Base-by-base conservation (phyloP, 306 rosid genomes). In the Quercus dentata region DNA sequence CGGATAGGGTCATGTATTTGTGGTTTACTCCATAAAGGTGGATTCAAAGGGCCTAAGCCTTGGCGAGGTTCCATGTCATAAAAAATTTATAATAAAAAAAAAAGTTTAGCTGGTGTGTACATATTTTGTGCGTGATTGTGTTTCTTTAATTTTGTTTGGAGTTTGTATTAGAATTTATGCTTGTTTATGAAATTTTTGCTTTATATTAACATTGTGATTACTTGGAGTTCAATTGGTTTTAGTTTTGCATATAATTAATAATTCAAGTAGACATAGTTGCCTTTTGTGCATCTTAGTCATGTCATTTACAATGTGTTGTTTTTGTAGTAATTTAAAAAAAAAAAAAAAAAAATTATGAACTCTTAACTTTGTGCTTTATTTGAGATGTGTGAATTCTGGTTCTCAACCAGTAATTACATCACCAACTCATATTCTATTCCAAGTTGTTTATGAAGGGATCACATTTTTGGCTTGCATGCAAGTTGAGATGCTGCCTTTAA, bases 401-500 rank as follows among this genome's bases (percentile, higher is more conserved):
- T 28, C 38, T 61, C 19, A 35, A 6, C 90, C 96, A 2, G 94
- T 95, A 25, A 88, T 95, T 85, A 94, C 99, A 82, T 92, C 99
- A 23, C 99, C 98, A 1, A 95, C 99, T 0, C 97, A 95, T 83
- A 92, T 92, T 86, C 90, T 95, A 63, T 95, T 92, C 89, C 97
- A 95, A 90, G 82, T 95, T 85, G 78, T 85, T 78, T 93, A 96
- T 0, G 94, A 90, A 56, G 99, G 99, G 74, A 88, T 95, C 81
- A 95, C 98, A 4, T 93, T 92, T 89, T 86, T 95, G 85, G 99
- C 98, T 3, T 91, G 98, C 87, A 86, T 93, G 35, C 99, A 95
- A 87, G 98, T 90, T 80, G 97, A 93, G 85, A 95, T 95, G 98
- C 91, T 97, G 11, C 99, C 99, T 73, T 74, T 95, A 79, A 91